Conservation (phyloP, 2,329 filamentous ascomycete species). For the Sporothrix pallida region DNA sequence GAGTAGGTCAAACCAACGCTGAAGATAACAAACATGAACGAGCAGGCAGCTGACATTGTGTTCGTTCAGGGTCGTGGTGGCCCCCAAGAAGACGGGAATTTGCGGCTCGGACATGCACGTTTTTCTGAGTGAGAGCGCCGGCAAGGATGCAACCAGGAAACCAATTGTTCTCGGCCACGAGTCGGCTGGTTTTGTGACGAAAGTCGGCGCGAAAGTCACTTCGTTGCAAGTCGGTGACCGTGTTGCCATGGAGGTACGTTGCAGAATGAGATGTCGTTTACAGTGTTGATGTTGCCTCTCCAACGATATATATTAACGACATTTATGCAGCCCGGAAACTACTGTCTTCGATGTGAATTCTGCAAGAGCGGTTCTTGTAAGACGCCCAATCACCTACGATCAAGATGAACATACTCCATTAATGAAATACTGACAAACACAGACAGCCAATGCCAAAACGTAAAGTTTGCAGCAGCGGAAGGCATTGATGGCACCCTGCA, state of each 20-base stretch:
- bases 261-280: too few species aligned
- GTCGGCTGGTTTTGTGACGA: neutral
- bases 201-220: neutral
- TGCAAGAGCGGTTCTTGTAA: slow-evolving; percentile 1
- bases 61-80: neutral
- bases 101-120: neutral
- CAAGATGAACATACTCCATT: neutral
- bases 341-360: neutral
- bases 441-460: slow-evolving; percentile 10
- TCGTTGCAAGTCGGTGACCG: neutral
- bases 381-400: neutral
- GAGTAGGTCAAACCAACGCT: too few species aligned
- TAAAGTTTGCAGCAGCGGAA: neutral
- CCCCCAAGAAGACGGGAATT: neutral
- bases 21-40: too few species aligned
- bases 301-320: neutral
- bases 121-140: slow-evolving; percentile 5
- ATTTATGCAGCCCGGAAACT: neutral
- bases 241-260: neutral
- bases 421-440: neutral
- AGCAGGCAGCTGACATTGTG: too few species aligned
- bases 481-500: neutral
- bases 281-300: too few species aligned
- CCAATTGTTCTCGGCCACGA: neutral
- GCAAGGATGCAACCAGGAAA: neutral